phyloP scores from a whole-genome alignment of 2,329 filamentous ascomycete species.

The Sphaerostilbella broomeana region DNA sequence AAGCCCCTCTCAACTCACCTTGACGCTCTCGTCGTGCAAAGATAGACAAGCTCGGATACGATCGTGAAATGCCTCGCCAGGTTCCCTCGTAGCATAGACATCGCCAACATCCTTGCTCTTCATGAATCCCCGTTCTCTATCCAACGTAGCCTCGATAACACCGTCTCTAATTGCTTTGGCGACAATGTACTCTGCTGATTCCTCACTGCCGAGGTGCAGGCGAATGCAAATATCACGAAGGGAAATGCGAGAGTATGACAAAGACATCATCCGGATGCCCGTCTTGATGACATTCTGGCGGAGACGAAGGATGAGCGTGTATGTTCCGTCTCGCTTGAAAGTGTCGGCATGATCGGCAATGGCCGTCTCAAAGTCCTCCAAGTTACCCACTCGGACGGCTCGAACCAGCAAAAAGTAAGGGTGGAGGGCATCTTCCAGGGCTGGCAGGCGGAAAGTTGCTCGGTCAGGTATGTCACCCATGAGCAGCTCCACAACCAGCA shows the following conservation, averaged over 20 bases:
- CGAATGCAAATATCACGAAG: conserved; percentile 96
- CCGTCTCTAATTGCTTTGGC: conserved; percentile 97
- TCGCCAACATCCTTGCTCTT: conserved; percentile 96
- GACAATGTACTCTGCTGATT: conserved; percentile 98
- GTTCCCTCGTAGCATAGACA: conserved; percentile 91
- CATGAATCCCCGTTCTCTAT: conserved; percentile 94
- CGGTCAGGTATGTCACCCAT: conserved; percentile 99
- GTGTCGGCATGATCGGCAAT: conserved; percentile 74
- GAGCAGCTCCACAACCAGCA: conserved; percentile 89
- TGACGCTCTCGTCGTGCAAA: conserved; percentile 95
- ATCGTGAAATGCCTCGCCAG: conserved; percentile 95
- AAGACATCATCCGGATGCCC: conserved; percentile 96
- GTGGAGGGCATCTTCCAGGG: conserved; percentile 78
- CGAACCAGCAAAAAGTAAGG: conserved; percentile 93
- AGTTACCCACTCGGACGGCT: conserved; percentile 90
- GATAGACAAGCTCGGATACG: conserved; percentile 86
- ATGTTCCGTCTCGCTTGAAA: conserved; percentile 91
- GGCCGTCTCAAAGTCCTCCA: conserved; percentile 85
- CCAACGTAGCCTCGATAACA: conserved; percentile 90
- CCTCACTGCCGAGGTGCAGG: conserved; percentile 86
- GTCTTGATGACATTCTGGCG: conserved; percentile 99
- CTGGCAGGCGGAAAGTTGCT: conserved; percentile 83
- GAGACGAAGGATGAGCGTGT: conserved; percentile 88
- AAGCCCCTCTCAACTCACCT: conserved; percentile 65
- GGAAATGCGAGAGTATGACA: conserved; percentile 96